Base-by-base conservation (phyloP, 176 grass and related monocot genomes). In the Rhynchospora breviuscula region DNA sequence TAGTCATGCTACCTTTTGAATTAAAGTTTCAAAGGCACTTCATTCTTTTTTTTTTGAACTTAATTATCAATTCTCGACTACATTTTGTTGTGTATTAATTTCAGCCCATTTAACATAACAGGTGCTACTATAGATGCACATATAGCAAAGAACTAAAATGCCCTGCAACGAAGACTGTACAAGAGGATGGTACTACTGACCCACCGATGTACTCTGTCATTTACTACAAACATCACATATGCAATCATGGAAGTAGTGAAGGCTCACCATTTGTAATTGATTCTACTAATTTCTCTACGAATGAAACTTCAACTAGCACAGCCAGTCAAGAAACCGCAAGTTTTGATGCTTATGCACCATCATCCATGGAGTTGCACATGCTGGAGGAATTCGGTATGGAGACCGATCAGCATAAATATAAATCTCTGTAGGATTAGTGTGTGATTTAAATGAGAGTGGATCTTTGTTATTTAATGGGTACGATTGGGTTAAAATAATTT, bases 91-190 rank as follows among this genome's bases (percentile, higher is more conserved):
- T 17, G 2, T 40, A 40, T 40, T 40, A 40, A 71, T 71, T 71
- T 71, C 40, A 71, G 35, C 43, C 10, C 40, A 47, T 80, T 43
- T 80, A 57, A 60, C 78, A 80, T 80, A 57, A 44, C 78, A 80
- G 78, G 78, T 8, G 52, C 15, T 80, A 80, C 59, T 80, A 62
- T n/a, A 80, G 57, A 80, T 80, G 78, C 78, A 63, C 29, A 40
- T 80, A 63, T 17, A 62, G 8, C 57, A 80, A 61, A 59, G 56
- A 80, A 40, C 54, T 19, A 11, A 80, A 80, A 80, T 80, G 78
- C 31, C 78, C 17, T 10, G 78, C 78, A 12, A 80, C 31, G 0
- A 80, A 80, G 59, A 80, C 78, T 15, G 29, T 80, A 15, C 57
- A 19, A 80, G 56, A 59, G 52, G 53, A 80, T 59, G 14, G 78